A percentile compares a stretch with the other conserved stretches of the same genome.
phyloP scores from a whole-genome alignment of 2,329 filamentous ascomycete species.

The Trichoderma lentiforme region DNA sequence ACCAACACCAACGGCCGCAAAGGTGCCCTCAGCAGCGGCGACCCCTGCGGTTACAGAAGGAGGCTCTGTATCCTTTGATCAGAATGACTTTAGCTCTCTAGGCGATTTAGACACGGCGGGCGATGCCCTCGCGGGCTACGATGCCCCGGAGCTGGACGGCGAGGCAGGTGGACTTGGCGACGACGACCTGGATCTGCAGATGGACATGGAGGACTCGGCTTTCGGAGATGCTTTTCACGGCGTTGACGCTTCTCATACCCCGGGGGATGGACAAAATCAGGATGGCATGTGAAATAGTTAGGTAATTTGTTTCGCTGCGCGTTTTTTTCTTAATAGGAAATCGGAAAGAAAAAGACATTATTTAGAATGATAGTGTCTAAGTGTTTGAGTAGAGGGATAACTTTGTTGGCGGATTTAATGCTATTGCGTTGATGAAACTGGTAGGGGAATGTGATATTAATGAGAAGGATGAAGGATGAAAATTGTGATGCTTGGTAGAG shows the following conservation, averaged over 20 bases:
- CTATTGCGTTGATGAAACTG: not conserved
- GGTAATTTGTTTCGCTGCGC: not conserved
- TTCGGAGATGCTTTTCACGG: slow-evolving; percentile 82
- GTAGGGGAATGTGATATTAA: too few species aligned
- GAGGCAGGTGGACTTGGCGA: slow-evolving; percentile 48
- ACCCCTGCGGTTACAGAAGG: slow-evolving; percentile 44
- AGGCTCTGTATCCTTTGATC: slow-evolving; percentile 47
- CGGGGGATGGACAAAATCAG: slow-evolving; percentile 33
- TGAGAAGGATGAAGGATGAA: not conserved
- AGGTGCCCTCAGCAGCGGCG: slow-evolving; percentile 40
- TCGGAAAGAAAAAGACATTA: not conserved
- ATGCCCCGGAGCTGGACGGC: slow-evolving; percentile 50
- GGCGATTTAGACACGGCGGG: slow-evolving; percentile 68
- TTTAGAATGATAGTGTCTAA: not conserved
- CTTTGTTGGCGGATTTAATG: not conserved
- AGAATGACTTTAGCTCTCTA: slow-evolving; percentile 61
- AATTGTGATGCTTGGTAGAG: not conserved
- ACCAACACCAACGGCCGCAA: slow-evolving; percentile 28
- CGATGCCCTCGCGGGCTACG: slow-evolving; percentile 67
- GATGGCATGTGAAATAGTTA: slow-evolving; percentile 31
- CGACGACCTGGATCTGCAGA: slow-evolving; percentile 57
- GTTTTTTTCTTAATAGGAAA: not conserved
- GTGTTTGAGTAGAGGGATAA: not conserved
- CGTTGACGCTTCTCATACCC: slow-evolving; percentile 43
- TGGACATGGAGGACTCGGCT: slow-evolving; percentile 74